A percentile compares a stretch with the other conserved stretches of the same genome.
These are phyloP conservation scores for Phlegmacium glaucopus DNA, from an alignment of 768 basidiomycete species.

Conservation along the genomic window DNA sequence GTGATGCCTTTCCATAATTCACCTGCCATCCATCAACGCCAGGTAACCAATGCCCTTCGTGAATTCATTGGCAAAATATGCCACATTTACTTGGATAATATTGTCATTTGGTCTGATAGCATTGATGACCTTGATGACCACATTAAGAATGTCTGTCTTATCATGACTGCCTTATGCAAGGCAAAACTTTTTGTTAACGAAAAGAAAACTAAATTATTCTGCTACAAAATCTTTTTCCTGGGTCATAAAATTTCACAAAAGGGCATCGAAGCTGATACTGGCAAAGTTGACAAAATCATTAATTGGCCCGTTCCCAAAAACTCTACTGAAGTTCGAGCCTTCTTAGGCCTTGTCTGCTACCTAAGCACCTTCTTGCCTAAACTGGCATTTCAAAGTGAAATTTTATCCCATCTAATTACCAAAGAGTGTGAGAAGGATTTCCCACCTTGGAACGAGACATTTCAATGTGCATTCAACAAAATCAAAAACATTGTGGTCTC, in stretches of 20 bases:
- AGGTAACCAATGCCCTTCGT: slow-evolving; percentile 19
- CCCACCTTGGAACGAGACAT: no score
- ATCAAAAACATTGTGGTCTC: no score
- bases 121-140: slow-evolving; percentile 3
- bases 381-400: background rate
- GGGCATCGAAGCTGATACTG: slow-evolving; percentile 21
- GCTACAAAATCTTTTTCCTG: slow-evolving; percentile 24
- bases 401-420: slow-evolving; percentile 4
- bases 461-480: no score
- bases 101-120: slow-evolving; percentile 20
- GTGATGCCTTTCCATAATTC: slow-evolving; percentile 21
- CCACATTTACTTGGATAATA: slow-evolving; percentile 17
- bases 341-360: slow-evolving; percentile 18
- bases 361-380: slow-evolving; percentile 10
- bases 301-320: slow-evolving; percentile 24
- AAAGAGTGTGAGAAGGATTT: slow-evolving; percentile 12
- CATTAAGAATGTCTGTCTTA: background rate
- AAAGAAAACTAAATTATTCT: slow-evolving; percentile 17
- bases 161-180: slow-evolving; percentile 4
- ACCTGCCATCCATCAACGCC: slow-evolving; percentile 24
- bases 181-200: slow-evolving; percentile 8
- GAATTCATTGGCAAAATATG: no score
- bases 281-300: slow-evolving; percentile 26
- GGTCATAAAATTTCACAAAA: slow-evolving; percentile 34
- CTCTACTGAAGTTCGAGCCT: slow-evolving; percentile 8